These are phyloP conservation scores for Pleurotus salmoneostramineus DNA, from an alignment of 768 basidiomycete genomes.

Conservation along the genomic window DNA sequence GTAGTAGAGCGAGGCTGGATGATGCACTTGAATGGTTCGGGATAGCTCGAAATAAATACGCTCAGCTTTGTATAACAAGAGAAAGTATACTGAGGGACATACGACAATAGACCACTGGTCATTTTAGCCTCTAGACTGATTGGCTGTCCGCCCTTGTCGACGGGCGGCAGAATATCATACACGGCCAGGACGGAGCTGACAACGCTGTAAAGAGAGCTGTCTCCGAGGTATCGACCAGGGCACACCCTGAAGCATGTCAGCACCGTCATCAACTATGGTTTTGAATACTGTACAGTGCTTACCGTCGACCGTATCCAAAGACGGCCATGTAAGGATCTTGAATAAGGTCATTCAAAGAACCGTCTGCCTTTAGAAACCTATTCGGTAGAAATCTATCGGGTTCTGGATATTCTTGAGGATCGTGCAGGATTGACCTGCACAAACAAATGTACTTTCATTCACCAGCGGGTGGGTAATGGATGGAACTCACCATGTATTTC, in stretches of 20 bases:
- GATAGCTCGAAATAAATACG: background rate
- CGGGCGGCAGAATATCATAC: constrained; percentile 12
- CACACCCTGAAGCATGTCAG: constrained; percentile 12
- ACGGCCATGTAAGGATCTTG: background rate
- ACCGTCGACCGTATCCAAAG: constrained; percentile 8
- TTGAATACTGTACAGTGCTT: background rate
- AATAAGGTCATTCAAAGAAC: background rate
- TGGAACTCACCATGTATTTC: background rate
- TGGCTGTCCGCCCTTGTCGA: constrained; percentile 8
- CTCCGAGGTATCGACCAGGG: constrained; percentile 15
- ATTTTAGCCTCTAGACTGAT: background rate
- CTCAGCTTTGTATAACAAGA: background rate
- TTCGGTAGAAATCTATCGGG: constrained; percentile 4
- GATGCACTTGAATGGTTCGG: constrained; percentile 3
- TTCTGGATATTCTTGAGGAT: constrained; percentile 3
- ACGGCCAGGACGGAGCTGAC: constrained; percentile 14
- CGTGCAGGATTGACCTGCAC: constrained; percentile 1
- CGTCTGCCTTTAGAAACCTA: constrained; percentile 7
- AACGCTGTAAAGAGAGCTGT: constrained; percentile 13
- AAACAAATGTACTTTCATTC: background rate
- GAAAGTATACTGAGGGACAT: background rate
- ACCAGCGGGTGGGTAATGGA: background rate
- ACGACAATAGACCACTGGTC: background rate
- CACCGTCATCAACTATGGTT: background rate
- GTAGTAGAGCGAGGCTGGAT: constrained; percentile 6